Evolutionary conservation across 768 basidiomycete species (phyloP).

Genomic region (Clitopilus passeckerianus): DNA sequence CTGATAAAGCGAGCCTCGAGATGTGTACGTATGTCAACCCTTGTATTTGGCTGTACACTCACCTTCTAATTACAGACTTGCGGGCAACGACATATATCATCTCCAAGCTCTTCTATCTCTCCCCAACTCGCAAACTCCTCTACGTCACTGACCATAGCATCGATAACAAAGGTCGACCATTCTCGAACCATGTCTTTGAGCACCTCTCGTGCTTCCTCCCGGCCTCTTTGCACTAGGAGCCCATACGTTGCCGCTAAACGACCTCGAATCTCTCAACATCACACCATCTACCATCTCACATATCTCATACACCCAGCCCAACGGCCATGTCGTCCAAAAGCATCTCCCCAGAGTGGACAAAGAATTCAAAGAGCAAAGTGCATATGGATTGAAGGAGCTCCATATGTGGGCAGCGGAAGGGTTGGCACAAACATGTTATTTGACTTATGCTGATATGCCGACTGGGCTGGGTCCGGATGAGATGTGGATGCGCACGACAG

Average conservation of each 20-base stretch:
- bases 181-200: slow-evolving; percentile 52
- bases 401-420: slow-evolving; percentile 78
- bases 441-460: slow-evolving; percentile 67
- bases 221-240: slow-evolving; percentile 71
- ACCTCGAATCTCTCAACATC: slow-evolving; percentile 44
- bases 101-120: slow-evolving; percentile 60
- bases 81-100: slow-evolving; percentile 58
- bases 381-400: slow-evolving; percentile 52
- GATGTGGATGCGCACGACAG: slow-evolving; percentile 30
- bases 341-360: slow-evolving; percentile 27
- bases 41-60: background rate
- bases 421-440: slow-evolving; percentile 65
- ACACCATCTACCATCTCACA: slow-evolving; percentile 18
- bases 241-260: slow-evolving; percentile 53
- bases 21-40: slow-evolving; percentile 47
- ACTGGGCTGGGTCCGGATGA: slow-evolving; percentile 68
- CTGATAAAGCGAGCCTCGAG: slow-evolving; percentile 54
- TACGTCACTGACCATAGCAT: slow-evolving; percentile 56
- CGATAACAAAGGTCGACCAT: slow-evolving; percentile 20
- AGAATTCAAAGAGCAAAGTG: slow-evolving; percentile 30
- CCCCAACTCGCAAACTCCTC: slow-evolving; percentile 58
- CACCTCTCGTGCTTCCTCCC: slow-evolving; percentile 79
- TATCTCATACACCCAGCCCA: slow-evolving; percentile 23
- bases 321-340: slow-evolving; percentile 19
- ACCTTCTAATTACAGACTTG: slow-evolving; percentile 38